Conservation (phyloP, 2,329 filamentous ascomycete genomes). For the Curvularia spicifera region DNA sequence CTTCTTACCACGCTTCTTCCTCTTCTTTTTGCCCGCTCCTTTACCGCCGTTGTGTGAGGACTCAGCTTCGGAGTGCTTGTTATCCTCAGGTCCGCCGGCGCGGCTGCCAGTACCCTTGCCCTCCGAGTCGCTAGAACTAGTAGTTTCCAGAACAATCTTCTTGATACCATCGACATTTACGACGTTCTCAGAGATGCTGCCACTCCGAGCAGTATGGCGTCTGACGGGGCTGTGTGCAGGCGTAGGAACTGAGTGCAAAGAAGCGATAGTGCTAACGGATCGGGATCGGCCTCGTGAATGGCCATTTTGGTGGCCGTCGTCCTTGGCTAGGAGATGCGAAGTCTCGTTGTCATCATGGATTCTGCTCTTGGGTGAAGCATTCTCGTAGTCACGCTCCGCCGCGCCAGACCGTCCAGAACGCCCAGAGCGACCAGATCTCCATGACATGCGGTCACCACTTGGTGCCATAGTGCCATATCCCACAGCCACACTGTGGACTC, state of each 20-base stretch:
- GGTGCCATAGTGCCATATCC: conserved; percentile 54
- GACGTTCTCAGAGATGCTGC: conserved; percentile 81
- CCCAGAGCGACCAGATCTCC: conserved; percentile 33
- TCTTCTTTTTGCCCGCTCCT: conserved; percentile 42
- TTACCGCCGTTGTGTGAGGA: conserved; percentile 33
- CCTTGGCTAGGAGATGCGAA: conserved; percentile 27
- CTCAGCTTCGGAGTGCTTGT: conserved; percentile 29
- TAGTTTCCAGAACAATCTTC: conserved; percentile 77
- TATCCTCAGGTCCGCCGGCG: conserved; percentile 33
- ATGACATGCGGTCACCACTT: conserved; percentile 37
- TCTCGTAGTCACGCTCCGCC: conserved; percentile 26
- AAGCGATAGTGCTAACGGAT: conserved; percentile 46
- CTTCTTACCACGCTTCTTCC: conserved; percentile 50
- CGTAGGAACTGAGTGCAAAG: conserved; percentile 36
- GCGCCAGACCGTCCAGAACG: conserved; percentile 15
- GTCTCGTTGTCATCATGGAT: conserved; percentile 19
- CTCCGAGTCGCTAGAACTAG: conserved; percentile 59
- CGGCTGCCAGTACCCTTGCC: conserved; percentile 27
- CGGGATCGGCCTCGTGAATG: conserved; percentile 16
- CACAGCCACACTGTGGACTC: conserved; percentile 63
- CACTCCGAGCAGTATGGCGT: conserved; percentile 67
- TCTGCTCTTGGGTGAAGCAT: conserved; percentile 34
- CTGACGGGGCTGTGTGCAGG: conserved; percentile 35
- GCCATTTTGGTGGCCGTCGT: conserved; percentile 16
- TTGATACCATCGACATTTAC: conserved; percentile 75